phyloP scores from a whole-genome alignment of 2,329 filamentous ascomycete species.

The Pseudopyricularia cyperi region DNA sequence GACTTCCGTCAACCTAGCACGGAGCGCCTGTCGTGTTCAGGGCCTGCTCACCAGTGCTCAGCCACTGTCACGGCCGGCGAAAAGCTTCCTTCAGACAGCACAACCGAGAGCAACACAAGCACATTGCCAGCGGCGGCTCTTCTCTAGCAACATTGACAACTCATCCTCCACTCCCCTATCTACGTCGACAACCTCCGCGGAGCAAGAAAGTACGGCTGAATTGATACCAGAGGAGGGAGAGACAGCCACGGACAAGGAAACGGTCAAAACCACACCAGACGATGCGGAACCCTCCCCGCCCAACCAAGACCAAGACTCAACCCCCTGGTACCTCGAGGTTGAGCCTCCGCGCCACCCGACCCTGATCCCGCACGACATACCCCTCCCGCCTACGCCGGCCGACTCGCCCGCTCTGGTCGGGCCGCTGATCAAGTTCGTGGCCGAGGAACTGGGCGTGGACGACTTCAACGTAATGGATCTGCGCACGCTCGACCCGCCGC shows the following conservation, averaged over 20 bases:
- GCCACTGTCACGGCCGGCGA: background rate
- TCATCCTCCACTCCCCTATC: background rate
- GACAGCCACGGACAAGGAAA: background rate
- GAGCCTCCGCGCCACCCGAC: conserved; percentile 41
- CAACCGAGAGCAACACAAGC: background rate
- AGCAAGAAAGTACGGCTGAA: background rate
- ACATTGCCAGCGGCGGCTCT: background rate
- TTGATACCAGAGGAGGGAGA: background rate
- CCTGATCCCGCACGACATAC: conserved; percentile 29
- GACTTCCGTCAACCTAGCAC: background rate
- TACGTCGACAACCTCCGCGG: background rate
- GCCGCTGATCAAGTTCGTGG: conserved; percentile 63
- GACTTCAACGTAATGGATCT: conserved; percentile 71
- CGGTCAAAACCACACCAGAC: background rate
- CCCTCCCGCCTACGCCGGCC: conserved; percentile 43
- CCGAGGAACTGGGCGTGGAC: conserved; percentile 76
- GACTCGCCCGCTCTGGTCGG: conserved; percentile 59
- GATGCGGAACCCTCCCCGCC: background rate
- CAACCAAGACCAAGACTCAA: background rate
- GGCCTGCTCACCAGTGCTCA: background rate
- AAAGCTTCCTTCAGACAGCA: background rate
- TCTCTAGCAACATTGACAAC: background rate
- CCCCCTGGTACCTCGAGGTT: conserved; percentile 73
- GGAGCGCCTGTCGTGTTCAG: background rate
- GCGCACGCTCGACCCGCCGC: conserved; percentile 69